These are phyloP conservation scores for Thalia dealbata DNA, from an alignment of 176 grass and related monocot species.

Conservation along the genomic window DNA sequence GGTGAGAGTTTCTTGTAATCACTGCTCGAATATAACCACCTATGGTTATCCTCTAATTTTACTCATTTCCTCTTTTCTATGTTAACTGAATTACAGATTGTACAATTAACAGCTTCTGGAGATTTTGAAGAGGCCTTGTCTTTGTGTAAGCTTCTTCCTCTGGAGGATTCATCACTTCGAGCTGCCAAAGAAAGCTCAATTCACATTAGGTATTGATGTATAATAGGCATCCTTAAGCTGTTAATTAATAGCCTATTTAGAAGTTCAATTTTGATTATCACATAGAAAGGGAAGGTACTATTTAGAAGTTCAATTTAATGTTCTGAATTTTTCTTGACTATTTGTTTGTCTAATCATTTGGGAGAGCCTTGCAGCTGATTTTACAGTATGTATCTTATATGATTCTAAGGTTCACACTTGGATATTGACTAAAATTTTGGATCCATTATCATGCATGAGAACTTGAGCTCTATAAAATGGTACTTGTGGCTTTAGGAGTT, in stretches of 20 bases:
- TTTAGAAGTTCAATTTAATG: neutral
- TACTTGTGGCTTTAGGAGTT: constrained; percentile 20
- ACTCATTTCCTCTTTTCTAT: constrained; percentile 11
- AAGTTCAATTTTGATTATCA: neutral
- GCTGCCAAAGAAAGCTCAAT: constrained; percentile 95
- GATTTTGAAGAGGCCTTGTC: constrained; percentile 96
- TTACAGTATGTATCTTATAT: no score
- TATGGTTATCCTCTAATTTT: constrained; percentile 2
- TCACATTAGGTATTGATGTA: constrained; percentile 67
- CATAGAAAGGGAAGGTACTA: neutral
- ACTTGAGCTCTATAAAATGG: no score
- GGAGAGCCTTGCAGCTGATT: no score
- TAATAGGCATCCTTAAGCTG: constrained; percentile 1
- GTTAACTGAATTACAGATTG: constrained; percentile 54
- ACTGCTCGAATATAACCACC: neutral
- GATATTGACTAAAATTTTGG: no score
- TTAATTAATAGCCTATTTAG: neutral
- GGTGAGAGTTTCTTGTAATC: no score
- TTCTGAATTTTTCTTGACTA: neutral
- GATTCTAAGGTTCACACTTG: no score
- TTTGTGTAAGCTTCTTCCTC: constrained; percentile 92
- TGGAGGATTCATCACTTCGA: constrained; percentile 90
- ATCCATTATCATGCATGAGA: no score
- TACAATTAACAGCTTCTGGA: constrained; percentile 93
- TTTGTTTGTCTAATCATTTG: no score